Percentiles rank a stretch among this genome's conserved stretches.
Conservation (phyloP, 2,329 filamentous ascomycete genomes). For the Trichoderma simmonsii region DNA sequence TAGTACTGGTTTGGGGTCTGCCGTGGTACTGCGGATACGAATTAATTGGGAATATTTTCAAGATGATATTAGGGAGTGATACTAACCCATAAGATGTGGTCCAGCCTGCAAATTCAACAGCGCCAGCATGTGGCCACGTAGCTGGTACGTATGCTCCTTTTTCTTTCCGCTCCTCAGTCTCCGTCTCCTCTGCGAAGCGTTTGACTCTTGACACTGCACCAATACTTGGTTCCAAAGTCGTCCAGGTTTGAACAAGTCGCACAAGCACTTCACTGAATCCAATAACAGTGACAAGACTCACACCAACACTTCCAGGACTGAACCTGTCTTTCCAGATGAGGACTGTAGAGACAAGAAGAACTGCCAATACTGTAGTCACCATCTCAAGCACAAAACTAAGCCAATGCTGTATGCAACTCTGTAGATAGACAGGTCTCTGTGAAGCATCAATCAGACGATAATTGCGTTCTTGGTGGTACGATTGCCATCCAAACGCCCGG, state of each 20-base stretch:
- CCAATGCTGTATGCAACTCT: conserved; percentile 49
- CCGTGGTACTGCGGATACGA: conserved; percentile 20
- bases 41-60: not conserved
- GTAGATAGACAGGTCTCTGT: conserved; percentile 36
- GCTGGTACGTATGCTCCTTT: conserved; percentile 17
- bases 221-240: conserved; percentile 32
- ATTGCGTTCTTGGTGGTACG: not conserved
- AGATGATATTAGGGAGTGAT: not conserved
- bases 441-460: conserved; percentile 33
- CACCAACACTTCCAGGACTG: conserved; percentile 29
- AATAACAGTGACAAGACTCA: conserved; percentile 29
- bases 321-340: conserved; percentile 32
- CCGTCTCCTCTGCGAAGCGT: conserved; percentile 30
- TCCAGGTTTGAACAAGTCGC: conserved; percentile 34
- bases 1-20: conserved; percentile 25
- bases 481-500: conserved; percentile 20
- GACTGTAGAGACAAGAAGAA: conserved; percentile 43
- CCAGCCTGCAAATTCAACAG: conserved; percentile 29
- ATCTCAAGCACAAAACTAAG: conserved; percentile 47
- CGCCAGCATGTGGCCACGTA: conserved; percentile 33
- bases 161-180: conserved; percentile 2
- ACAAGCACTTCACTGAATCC: conserved; percentile 29
- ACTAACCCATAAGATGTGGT: conserved; percentile 28
- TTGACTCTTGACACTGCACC: conserved; percentile 36
- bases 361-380: conserved; percentile 42